Conservation (phyloP, 164 flowering plant genomes). For the Vitis cinerea region DNA sequence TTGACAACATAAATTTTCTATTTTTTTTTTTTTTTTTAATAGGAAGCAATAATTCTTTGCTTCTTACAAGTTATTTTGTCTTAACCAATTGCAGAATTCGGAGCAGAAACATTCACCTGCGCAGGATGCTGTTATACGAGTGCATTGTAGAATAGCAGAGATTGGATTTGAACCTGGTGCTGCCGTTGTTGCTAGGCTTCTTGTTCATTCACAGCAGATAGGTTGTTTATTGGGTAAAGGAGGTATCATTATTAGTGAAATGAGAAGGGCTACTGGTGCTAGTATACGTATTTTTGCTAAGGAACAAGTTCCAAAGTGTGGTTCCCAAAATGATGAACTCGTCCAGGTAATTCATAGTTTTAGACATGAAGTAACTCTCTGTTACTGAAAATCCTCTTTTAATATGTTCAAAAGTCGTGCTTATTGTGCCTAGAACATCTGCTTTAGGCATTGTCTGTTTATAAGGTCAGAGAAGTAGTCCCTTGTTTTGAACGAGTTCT, state of each 20-base stretch:
- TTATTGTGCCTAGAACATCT: no score
- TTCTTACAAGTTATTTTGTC: neutral
- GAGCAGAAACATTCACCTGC: conserved; percentile 57
- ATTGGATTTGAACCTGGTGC: conserved; percentile 45
- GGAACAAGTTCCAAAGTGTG: conserved; percentile 43
- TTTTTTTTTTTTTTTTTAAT: no score
- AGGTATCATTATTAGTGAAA: conserved; percentile 50
- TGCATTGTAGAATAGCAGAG: conserved; percentile 48
- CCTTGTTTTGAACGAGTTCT: no score
- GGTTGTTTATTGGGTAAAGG: conserved; percentile 64
- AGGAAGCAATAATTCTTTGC: neutral
- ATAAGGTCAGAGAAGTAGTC: no score
- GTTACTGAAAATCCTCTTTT: no score
- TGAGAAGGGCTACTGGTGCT: conserved; percentile 61
- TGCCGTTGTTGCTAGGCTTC: conserved; percentile 57
- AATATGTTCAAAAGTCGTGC: no score
- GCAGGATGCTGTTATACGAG: conserved; percentile 64
- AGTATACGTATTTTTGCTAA: conserved; percentile 44
- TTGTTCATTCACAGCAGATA: conserved; percentile 54
- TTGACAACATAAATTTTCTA: no score
- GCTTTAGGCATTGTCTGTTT: no score
- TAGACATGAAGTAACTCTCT: no score
- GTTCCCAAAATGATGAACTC: conserved; percentile 42
- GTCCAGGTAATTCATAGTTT: conserved; percentile 43
- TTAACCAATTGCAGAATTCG: conserved; percentile 32